Base-by-base conservation (phyloP, 352 stramenopile species). In the Pelagophyceae sp. region DNA sequence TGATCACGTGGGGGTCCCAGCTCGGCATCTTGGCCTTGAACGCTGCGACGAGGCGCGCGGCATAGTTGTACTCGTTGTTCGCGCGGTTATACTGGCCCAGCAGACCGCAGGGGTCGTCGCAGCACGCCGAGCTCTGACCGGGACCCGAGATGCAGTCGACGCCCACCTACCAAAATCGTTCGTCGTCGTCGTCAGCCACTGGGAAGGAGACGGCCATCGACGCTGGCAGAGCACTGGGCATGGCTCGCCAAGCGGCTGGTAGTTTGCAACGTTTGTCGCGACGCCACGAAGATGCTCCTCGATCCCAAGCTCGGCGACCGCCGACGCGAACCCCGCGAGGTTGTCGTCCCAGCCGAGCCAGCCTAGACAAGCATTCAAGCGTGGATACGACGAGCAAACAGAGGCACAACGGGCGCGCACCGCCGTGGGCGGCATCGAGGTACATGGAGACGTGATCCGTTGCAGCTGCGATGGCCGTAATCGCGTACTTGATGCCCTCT, bases 311-410 rank as follows among this genome's bases (percentile, higher is more conserved):
- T 6, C 5, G 6, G 58, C 58, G 58, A 65, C 58, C 15, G 58
- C 31, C 58, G 58, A n/a, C 23, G 29, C 58, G 58, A 65, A 65
- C 15, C 6, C 6, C 23, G 17, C 58, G 6, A 65, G 25, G 25
- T 65, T 65, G 58, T n/a, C 20, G 3, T 65, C 58, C 58, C 58
- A 65, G 58, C 58, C 58, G 58, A 65, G 58, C 58, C 58, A 65
- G 23, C 58, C 58, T n/a, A n/a, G n/a, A n/a, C n/a, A n/a, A n/a
- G n/a, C n/a, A n/a, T n/a, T n/a, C n/a, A n/a, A n/a, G n/a, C n/a
- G n/a, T n/a, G n/a, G n/a, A n/a, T n/a, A n/a, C n/a, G n/a, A n/a
- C n/a, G n/a, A n/a, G n/a, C n/a, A n/a, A n/a, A n/a, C n/a, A n/a
- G n/a, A n/a, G n/a, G n/a, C n/a, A n/a, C n/a, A n/a, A n/a, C n/a